Conservation (phyloP, 805 yeast species). For the Starmera amethionina region DNA sequence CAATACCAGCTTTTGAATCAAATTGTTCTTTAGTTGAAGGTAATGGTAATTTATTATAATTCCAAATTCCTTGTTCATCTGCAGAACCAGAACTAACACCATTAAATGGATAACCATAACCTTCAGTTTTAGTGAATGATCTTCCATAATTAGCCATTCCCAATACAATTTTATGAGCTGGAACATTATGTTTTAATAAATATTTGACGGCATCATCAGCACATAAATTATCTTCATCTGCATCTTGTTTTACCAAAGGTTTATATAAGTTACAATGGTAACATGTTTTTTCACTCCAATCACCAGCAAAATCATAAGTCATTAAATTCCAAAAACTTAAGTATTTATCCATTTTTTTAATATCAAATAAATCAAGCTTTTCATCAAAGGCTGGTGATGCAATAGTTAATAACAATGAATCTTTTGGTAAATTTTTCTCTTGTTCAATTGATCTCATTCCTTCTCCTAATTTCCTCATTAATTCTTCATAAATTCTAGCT, state of each 20-base stretch:
- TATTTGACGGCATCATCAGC: conserved; percentile 38
- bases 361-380: conserved; percentile 30
- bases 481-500: conserved; percentile 30
- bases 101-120: conserved; percentile 31
- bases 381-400: conserved; percentile 70
- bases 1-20: conserved; percentile 45
- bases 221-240: conserved; percentile 27
- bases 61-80: conserved; percentile 42
- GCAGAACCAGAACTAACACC: conserved; percentile 34
- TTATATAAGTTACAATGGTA: conserved; percentile 63
- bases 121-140: conserved; percentile 32
- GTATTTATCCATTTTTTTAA: conserved; percentile 46
- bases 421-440: conserved; percentile 9
- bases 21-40: conserved; percentile 33
- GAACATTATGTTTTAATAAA: conserved; percentile 34
- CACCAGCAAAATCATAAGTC: conserved; percentile 85
- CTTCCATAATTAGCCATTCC: conserved; percentile 90
- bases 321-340: conserved; percentile 75
- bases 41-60: conserved; percentile 46
- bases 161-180: conserved; percentile 44
- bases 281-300: conserved; percentile 53
- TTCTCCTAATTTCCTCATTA: conserved; percentile 32
- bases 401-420: conserved; percentile 43
- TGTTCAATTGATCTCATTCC: conserved; percentile 31
- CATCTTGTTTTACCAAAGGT: conserved; percentile 11